Evolutionary conservation across 768 basidiomycete species (phyloP).

Genomic region (Rhodotorula graminis): DNA sequence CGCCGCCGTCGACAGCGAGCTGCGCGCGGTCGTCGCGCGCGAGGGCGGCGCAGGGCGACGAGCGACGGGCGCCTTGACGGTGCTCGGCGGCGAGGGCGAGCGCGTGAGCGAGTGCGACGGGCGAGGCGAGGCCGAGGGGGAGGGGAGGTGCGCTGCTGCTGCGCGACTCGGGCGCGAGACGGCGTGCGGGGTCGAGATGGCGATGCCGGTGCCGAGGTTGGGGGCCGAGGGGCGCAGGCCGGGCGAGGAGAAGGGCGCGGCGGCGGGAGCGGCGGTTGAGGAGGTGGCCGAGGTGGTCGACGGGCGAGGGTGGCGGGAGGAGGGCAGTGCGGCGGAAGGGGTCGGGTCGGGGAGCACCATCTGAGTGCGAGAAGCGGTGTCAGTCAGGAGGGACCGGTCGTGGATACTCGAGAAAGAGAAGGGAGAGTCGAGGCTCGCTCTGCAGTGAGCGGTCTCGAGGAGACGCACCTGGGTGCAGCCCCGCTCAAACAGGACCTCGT

Average conservation of each 20-base stretch:
- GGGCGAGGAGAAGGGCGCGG: conserved; percentile 6
- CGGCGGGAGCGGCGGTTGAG: background rate
- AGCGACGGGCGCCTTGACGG: background rate
- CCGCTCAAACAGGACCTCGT: conserved; percentile 12
- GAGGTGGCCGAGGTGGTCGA: background rate
- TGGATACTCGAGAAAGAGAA: no score
- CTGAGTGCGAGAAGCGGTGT: background rate
- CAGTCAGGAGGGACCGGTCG: background rate
- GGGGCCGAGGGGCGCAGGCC: background rate
- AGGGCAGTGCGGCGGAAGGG: background rate
- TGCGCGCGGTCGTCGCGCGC: background rate
- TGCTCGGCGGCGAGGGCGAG: background rate
- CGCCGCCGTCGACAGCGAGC: background rate
- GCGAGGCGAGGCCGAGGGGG: background rate
- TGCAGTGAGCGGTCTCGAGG: background rate
- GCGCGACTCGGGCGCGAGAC: background rate
- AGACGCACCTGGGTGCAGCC: conserved; percentile 17
- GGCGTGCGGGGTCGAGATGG: background rate
- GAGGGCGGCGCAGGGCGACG: background rate
- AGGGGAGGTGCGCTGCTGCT: background rate
- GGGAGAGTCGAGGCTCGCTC: no score
- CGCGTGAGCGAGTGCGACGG: background rate
- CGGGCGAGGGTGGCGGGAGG: background rate
- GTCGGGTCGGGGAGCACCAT: conserved; percentile 9
- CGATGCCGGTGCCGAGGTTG: background rate